Base-by-base conservation (phyloP, 1,139 yeast species). In the Hemisphaericaspora xylanilytica region DNA sequence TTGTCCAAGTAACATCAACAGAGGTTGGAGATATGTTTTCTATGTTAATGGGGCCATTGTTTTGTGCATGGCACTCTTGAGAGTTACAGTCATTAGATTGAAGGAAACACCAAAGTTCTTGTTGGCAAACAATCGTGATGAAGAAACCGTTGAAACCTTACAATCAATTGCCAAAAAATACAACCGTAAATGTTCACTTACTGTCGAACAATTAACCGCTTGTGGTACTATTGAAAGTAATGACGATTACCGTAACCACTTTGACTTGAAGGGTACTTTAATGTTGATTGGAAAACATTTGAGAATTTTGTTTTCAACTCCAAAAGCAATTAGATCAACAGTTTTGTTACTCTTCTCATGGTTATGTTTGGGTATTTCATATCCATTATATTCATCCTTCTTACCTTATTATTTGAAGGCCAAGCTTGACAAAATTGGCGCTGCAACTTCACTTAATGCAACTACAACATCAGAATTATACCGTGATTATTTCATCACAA, bases 1-100 rank as follows among this genome's bases (percentile, higher is more conserved):
- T 43, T 78, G 85, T 56, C 66, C 74, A 15, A 63, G 75, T 8
- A 52, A 58, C 12, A 51, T 57, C 10, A 80, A 79, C 49, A 64
- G 71, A 57, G 85, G 84, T 40, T 80, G 85, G 85, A 64, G 85
- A 53, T 80, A 79, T 53, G 63, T 69, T 29, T 78, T 73, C 66
- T 77, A 73, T 49, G 65, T 70, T 18, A 73, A 78, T 50, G 76
- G 81, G 18, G 79, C 69, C 15, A 63, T 78, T 40, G 81, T 78
- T 7, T 50, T 80, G 36, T 60, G 66, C 18, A 65, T 72, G 46
- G 80, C 81, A 2, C 34, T 75, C 17, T 37, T 63, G 12, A 65
- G 85, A 42, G 51, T 78, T 8, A 65, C 76, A 10, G 63, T 75
- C 14, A 57, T 78, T 35, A 59, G 67, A 42, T 56, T 79, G 48